phyloP scores from a whole-genome alignment of 495 filamentous ascomycete species.

The Penicillium maclennaniae region DNA sequence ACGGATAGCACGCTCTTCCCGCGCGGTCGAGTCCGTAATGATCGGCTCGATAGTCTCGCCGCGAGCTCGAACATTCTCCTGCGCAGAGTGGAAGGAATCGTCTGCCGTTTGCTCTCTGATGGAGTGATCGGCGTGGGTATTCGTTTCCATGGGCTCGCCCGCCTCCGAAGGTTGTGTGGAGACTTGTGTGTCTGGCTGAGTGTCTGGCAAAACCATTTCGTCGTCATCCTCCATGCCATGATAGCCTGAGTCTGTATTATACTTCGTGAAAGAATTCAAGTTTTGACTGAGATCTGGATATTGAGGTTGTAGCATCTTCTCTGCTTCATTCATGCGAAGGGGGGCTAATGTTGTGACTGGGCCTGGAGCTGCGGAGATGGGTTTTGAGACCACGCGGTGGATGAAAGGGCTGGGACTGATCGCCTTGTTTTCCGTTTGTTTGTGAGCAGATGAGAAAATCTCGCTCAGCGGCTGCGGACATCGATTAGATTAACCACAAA shows the following conservation, averaged over 20 bases:
- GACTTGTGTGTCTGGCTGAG: constrained; percentile 32
- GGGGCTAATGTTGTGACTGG: constrained; percentile 14
- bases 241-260: constrained; percentile 72
- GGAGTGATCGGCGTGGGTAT: constrained; percentile 23
- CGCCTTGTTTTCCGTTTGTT: constrained; percentile 34
- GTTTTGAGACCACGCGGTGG: constrained; percentile 35
- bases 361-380: constrained; percentile 12
- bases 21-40: constrained; percentile 24
- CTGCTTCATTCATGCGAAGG: constrained; percentile 21
- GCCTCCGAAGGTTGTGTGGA: constrained; percentile 35
- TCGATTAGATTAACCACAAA: constrained; percentile 15
- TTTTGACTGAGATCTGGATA: constrained; percentile 36
- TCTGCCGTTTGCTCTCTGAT: constrained; percentile 52
- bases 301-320: constrained; percentile 24
- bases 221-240: constrained; percentile 65
- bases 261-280: constrained; percentile 39
- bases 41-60: constrained; percentile 37
- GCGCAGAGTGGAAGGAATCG: constrained; percentile 64
- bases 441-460: constrained; percentile 64
- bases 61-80: constrained; percentile 52
- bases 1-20: constrained; percentile 9
- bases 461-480: constrained; percentile 69
- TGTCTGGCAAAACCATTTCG: constrained; percentile 32
- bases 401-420: constrained; percentile 30
- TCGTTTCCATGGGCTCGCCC: constrained; percentile 33